Evolutionary conservation across 805 yeast species (phyloP).

Genomic region (Tetrapisispora fleetii): DNA sequence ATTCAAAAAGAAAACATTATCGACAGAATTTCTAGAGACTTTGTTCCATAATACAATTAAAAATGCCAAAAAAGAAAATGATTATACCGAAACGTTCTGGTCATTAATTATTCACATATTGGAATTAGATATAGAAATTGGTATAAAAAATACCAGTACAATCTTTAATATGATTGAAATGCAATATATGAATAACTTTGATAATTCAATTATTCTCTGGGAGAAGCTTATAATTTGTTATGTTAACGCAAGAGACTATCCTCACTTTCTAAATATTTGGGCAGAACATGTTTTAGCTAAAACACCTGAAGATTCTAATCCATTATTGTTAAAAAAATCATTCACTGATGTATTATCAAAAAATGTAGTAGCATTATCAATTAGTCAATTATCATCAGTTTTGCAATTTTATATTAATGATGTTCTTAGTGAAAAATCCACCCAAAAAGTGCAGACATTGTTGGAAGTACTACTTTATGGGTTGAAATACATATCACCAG

Average conservation of each 20-base stretch:
- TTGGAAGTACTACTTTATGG: slow-evolving; percentile 34
- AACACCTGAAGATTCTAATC: slow-evolving; percentile 8
- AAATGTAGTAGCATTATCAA: slow-evolving; percentile 37
- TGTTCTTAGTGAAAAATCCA: slow-evolving; percentile 4
- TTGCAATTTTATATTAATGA: slow-evolving; percentile 14
- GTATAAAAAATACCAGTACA: slow-evolving; percentile 33
- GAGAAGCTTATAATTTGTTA: slow-evolving; percentile 36
- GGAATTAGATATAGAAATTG: slow-evolving; percentile 48
- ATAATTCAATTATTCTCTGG: slow-evolving; percentile 15
- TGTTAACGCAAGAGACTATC: slow-evolving; percentile 48
- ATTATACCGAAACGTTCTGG: slow-evolving; percentile 30
- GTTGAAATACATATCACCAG: slow-evolving; percentile 28
- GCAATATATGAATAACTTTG: slow-evolving; percentile 4
- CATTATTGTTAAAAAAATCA: slow-evolving; percentile 13
- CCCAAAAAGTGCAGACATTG: slow-evolving; percentile 10
- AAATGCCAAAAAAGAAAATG: neutral
- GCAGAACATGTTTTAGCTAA: slow-evolving; percentile 33
- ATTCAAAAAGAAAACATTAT: slow-evolving; percentile 41
- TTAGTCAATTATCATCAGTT: slow-evolving; percentile 32
- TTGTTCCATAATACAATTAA: slow-evolving; percentile 12
- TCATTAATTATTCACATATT: slow-evolving; percentile 38
- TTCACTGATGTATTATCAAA: slow-evolving; percentile 33
- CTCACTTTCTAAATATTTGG: slow-evolving; percentile 41
- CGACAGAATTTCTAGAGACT: slow-evolving; percentile 39
- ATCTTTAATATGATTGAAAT: slow-evolving; percentile 10